Conservation (phyloP, 257 asterid species). For the Ophiorrhiza pumila region DNA sequence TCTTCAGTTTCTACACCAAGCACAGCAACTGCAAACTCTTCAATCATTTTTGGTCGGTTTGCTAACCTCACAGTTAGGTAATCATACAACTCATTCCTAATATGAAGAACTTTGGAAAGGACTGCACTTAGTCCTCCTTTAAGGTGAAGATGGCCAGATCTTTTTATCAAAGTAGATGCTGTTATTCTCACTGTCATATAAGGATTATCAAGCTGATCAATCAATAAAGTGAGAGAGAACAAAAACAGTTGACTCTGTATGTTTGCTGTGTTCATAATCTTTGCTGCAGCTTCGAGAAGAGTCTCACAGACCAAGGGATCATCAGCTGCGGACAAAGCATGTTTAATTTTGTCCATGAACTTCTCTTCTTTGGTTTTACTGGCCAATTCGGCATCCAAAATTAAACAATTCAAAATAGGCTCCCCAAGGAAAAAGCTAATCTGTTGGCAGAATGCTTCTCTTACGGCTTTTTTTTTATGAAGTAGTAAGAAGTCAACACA, state of each 20-base stretch:
- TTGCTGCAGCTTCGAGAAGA: conserved; percentile 76
- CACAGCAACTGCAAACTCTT: conserved; percentile 82
- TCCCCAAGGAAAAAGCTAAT: conserved; percentile 69
- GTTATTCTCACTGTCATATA: conserved; percentile 57
- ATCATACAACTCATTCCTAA: conserved; percentile 73
- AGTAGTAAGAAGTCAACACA: conserved; percentile 66
- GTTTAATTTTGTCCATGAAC: conserved; percentile 81
- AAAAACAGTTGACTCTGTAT: conserved; percentile 64
- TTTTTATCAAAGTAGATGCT: conserved; percentile 69
- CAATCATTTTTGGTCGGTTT: conserved; percentile 64
- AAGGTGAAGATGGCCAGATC: conserved; percentile 57
- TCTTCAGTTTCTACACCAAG: conserved; percentile 73
- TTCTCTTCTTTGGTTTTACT: conserved; percentile 71
- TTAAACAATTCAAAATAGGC: conserved; percentile 60
- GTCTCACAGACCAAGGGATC: conserved; percentile 77
- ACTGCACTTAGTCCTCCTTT: conserved; percentile 68
- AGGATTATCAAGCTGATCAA: conserved; percentile 78
- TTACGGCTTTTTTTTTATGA: conserved; percentile 64
- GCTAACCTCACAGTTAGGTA: conserved; percentile 64
- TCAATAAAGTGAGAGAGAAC: conserved; percentile 70
- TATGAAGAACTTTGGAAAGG: conserved; percentile 58
- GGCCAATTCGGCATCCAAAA: conserved; percentile 40
- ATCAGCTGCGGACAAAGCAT: conserved; percentile 68
- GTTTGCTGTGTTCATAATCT: conserved; percentile 68
- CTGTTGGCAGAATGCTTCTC: conserved; percentile 75